These are phyloP conservation scores for Tricholoma hemisulphureum DNA, from an alignment of 768 basidiomycete species.

Conservation along the genomic window DNA sequence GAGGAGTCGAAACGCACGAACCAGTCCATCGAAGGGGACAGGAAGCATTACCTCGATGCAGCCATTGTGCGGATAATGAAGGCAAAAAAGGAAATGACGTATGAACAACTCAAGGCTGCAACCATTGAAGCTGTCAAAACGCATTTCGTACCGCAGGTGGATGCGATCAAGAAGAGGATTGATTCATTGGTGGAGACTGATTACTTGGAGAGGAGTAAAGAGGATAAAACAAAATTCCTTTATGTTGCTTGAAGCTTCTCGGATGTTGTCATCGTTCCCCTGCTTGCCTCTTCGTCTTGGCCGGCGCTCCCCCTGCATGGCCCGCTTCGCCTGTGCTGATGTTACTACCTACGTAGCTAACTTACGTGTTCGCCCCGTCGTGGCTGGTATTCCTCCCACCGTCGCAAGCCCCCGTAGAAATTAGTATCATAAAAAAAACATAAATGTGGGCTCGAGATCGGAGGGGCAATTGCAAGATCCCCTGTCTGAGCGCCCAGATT, in stretches of 20 bases:
- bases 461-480: too few relatives aligned
- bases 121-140: constrained; percentile 85
- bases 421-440: too few relatives aligned
- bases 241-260: constrained; percentile 71
- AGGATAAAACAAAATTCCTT: constrained; percentile 67
- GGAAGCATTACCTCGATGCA: constrained; percentile 83
- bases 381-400: too few relatives aligned
- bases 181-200: constrained; percentile 81
- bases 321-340: too few relatives aligned
- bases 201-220: constrained; percentile 76
- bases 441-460: too few relatives aligned
- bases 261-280: too few relatives aligned
- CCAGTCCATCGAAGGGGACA: constrained; percentile 80
- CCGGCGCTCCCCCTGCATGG: too few relatives aligned
- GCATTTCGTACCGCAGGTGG: constrained; percentile 84
- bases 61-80: constrained; percentile 99
- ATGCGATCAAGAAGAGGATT: constrained; percentile 82
- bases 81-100: constrained; percentile 76
- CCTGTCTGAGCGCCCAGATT: too few relatives aligned
- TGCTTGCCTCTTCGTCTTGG: too few relatives aligned
- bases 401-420: too few relatives aligned
- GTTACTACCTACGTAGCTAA: too few relatives aligned
- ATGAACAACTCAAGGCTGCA: constrained; percentile 76
- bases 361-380: too few relatives aligned
- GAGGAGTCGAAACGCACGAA: constrained; percentile 87